Conservation (phyloP, 805 yeast genomes). For the Wickerhamiella spandovensis region DNA sequence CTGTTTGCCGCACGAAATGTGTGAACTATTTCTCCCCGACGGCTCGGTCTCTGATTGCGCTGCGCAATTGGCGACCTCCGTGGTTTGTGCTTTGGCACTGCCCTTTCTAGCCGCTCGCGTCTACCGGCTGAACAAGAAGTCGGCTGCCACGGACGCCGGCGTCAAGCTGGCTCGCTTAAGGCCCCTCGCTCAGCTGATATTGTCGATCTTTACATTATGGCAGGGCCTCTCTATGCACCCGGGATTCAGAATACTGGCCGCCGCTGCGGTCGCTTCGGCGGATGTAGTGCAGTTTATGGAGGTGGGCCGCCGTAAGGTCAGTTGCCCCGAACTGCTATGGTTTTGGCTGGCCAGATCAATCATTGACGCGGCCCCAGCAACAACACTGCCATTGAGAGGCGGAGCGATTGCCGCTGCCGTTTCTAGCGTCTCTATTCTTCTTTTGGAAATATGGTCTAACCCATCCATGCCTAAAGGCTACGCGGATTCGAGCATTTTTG, state of each 20-base stretch:
- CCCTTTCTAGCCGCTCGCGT: background rate
- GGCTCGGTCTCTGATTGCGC: background rate
- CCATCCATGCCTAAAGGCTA: conserved; percentile 4
- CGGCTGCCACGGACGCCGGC: background rate
- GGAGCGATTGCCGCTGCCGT: background rate
- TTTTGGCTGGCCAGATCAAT: background rate
- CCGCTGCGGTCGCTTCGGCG: background rate
- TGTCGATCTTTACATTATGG: background rate
- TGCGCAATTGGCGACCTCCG: background rate
- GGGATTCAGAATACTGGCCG: background rate
- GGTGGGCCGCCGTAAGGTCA: background rate
- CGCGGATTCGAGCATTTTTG: conserved; percentile 10
- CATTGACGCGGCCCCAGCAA: background rate
- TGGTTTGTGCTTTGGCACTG: background rate
- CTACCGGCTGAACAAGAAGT: background rate
- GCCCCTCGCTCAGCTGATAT: background rate
- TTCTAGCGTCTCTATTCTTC: background rate
- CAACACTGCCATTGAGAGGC: background rate
- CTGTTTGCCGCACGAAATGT: too few relatives aligned
- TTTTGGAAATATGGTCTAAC: background rate
- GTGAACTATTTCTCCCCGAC: background rate
- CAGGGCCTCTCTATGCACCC: background rate
- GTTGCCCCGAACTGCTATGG: background rate
- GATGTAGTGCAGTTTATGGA: background rate
- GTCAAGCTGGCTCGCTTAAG: background rate